phyloP scores from a whole-genome alignment of 1,284 basidiomycete genomes.

The Cutaneotrichosporon mucoides region DNA sequence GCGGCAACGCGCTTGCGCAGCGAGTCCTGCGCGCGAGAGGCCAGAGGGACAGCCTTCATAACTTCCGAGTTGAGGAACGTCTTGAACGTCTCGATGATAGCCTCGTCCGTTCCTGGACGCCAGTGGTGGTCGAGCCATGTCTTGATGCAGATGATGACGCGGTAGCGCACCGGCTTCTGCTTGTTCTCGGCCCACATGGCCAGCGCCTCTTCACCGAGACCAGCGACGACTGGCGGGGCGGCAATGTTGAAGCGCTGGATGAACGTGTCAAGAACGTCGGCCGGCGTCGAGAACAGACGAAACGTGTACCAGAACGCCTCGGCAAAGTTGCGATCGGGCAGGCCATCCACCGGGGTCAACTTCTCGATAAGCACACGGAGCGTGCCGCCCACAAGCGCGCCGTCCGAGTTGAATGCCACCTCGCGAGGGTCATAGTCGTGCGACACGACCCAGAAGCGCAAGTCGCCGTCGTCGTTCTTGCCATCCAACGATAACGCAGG shows the following conservation, averaged over 20 bases:
- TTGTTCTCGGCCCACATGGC: slow-evolving; percentile 78
- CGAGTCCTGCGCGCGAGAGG: slow-evolving; percentile 35
- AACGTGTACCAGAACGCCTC: slow-evolving; percentile 94
- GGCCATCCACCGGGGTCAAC: slow-evolving; percentile 89
- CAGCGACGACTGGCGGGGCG: slow-evolving; percentile 38
- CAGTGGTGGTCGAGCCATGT: slow-evolving; percentile 90
- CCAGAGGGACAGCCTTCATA: slow-evolving; percentile 39
- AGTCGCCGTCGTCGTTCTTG: slow-evolving; percentile 24
- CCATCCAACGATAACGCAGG: slow-evolving; percentile 6
- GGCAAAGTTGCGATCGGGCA: slow-evolving; percentile 74
- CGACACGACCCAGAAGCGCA: slow-evolving; percentile 43
- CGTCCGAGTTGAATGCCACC: slow-evolving; percentile 84
- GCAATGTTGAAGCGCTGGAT: slow-evolving; percentile 74
- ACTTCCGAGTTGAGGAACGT: slow-evolving; percentile 43
- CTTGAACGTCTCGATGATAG: slow-evolving; percentile 45
- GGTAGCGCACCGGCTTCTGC: slow-evolving; percentile 78
- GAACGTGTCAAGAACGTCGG: slow-evolving; percentile 69
- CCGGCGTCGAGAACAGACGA: slow-evolving; percentile 81
- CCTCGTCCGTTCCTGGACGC: slow-evolving; percentile 62
- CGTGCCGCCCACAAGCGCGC: slow-evolving; percentile 84
- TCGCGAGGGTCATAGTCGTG: slow-evolving; percentile 61
- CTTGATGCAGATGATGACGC: slow-evolving; percentile 88
- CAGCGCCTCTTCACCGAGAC: slow-evolving; percentile 55
- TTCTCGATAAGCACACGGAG: slow-evolving; percentile 84
- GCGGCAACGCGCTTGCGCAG: slow-evolving; percentile 26